Evolutionary conservation across 1,139 yeast species (phyloP).

Genomic region (Suhomyces bribrorum): DNA sequence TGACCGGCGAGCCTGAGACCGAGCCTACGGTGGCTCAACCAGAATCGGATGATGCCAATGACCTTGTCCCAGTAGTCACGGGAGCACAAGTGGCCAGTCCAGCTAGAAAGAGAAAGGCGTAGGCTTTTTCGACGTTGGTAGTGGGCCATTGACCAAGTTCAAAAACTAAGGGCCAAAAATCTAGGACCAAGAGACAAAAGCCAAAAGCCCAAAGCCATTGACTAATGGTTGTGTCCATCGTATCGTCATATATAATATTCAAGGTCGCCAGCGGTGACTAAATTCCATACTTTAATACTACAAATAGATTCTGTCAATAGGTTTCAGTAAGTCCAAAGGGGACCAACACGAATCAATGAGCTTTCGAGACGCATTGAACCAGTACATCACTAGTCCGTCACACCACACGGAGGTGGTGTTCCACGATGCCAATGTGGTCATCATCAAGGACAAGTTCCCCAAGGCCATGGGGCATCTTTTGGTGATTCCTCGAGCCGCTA

Average conservation of each 20-base stretch:
- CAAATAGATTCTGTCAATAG: no score
- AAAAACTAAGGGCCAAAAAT: no score
- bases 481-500: conserved; percentile 54
- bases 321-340: no score
- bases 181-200: no score
- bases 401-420: conserved; percentile 27
- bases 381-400: conserved; percentile 35
- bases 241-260: no score
- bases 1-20: conserved; percentile 19
- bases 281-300: no score
- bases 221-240: no score
- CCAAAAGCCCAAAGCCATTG: no score
- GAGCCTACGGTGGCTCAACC: conserved; percentile 5
- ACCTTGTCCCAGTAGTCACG: conserved; percentile 3
- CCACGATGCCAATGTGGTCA: conserved; percentile 54
- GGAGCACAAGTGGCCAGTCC: conserved; percentile 10
- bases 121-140: no score
- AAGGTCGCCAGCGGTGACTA: no score
- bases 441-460: conserved; percentile 63
- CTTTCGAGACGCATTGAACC: conserved; percentile 36
- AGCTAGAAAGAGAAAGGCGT: conserved; percentile 18
- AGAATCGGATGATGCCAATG: background rate
- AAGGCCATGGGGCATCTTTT: conserved; percentile 64
- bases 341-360: conserved; percentile 25
- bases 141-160: no score